phyloP scores from a whole-genome alignment of 306 rosid genomes.

The Sophora flavescens region DNA sequence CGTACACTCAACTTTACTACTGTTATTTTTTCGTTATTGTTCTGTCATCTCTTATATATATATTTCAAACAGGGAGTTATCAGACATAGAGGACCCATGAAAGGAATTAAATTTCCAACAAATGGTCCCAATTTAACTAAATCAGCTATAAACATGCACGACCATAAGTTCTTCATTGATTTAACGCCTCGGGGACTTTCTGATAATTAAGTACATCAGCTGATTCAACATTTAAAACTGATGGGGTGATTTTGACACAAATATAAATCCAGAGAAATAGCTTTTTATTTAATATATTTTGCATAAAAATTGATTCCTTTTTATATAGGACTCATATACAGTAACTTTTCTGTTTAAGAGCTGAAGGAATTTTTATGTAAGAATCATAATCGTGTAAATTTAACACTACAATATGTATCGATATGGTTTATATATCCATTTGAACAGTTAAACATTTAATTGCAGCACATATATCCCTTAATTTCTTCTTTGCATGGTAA shows the following conservation, averaged over 20 bases:
- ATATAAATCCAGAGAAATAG: background rate
- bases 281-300: background rate
- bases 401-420: background rate
- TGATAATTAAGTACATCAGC: conserved; percentile 4
- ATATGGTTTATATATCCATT: background rate
- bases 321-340: background rate
- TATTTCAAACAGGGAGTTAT: conserved; percentile 29
- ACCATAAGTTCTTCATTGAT: conserved; percentile 36
- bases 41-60: conserved; percentile 22
- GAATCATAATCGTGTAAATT: background rate
- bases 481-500: background rate
- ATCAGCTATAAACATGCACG: conserved; percentile 43
- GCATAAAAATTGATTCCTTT: background rate
- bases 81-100: conserved; percentile 58
- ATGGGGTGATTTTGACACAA: conserved; percentile 32
- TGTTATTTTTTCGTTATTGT: conserved; percentile 29
- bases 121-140: conserved; percentile 49
- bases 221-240: conserved; percentile 39
- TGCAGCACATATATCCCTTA: background rate
- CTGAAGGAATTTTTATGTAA: background rate
- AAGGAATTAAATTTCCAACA: conserved; percentile 51
- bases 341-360: background rate
- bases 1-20: conserved; percentile 29
- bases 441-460: background rate
- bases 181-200: conserved; percentile 42